Evolutionary conservation across 2,329 filamentous ascomycete genomes (phyloP).

Genomic region (Aspergillus sp.): DNA sequence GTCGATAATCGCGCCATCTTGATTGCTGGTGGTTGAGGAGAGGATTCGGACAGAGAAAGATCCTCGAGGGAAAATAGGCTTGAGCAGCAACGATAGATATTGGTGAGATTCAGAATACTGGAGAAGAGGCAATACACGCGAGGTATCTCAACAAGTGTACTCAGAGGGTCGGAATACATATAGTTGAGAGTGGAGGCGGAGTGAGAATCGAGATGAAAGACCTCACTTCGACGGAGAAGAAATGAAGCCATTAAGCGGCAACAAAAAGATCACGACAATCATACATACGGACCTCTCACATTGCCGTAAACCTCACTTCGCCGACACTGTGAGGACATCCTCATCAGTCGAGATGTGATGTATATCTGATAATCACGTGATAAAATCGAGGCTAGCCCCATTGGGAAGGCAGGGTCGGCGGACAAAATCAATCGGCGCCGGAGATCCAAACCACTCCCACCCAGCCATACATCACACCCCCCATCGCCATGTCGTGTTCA

Average conservation of each 20-base stretch:
- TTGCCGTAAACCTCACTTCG: neutral
- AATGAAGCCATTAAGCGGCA: neutral
- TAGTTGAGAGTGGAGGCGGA: neutral
- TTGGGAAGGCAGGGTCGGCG: constrained; percentile 17
- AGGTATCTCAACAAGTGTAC: no score
- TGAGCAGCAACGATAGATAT: neutral
- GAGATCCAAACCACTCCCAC: constrained; percentile 23
- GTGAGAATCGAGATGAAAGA: neutral
- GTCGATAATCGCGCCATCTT: neutral
- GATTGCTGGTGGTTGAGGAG: neutral
- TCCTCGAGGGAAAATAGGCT: neutral
- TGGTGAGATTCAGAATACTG: no score
- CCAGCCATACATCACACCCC: constrained; percentile 23
- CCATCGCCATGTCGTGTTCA: constrained; percentile 60
- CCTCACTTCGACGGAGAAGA: neutral
- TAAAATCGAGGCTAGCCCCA: constrained; percentile 8
- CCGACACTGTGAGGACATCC: neutral
- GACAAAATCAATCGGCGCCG: constrained; percentile 33
- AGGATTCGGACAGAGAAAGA: neutral
- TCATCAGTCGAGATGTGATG: neutral
- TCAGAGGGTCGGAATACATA: neutral
- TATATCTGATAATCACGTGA: constrained; percentile 19
- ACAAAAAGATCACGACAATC: neutral
- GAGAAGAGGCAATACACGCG: no score
- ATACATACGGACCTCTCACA: neutral